Base-by-base conservation (phyloP, 1,284 basidiomycete species). In the Takashimella koratensis region DNA sequence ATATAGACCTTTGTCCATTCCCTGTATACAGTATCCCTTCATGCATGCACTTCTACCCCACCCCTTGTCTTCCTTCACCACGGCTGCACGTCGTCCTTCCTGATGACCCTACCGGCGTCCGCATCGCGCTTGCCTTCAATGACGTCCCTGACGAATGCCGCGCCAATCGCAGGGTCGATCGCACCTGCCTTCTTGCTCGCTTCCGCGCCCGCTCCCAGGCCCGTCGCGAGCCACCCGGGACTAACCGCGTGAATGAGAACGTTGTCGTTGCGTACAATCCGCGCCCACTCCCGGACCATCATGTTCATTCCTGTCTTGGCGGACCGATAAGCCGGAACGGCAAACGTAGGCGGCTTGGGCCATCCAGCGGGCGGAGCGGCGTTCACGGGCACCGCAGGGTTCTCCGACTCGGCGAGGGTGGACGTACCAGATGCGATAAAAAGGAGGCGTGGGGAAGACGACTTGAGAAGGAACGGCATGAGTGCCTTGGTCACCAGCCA, bases 251-350 rank as follows among this genome's bases (percentile, higher is more conserved):
- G 41, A 6, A 59, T 42, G 25, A 51, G 53, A 39, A 59, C 47
- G 3, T 40, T 42, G 41, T 59, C 57, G 16, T 52, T 39, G 5
- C 25, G 23, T 8, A 59, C 25, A 10, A 43, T 41, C 16, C 47
- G 40, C 6, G 19, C 24, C 51, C 51, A 59, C 10, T 57, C 57
- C 19, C 47, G 21, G 21, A 45, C 23, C 47, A 59, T 39, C 57
- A 59, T 59, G 44, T 57, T 57, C 41, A 59, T 20, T 6, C 40
- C 57, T 2, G 47, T 52, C 43, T 59, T 59, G 30, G 44, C 16
- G n/a, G 25, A n/a, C 22, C 52, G 10, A 42, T 60, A 60, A 5
- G 50, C 19, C 16, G 47, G 21, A n/a, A n/a, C n/a, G n/a, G n/a
- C n/a, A n/a, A n/a, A n/a, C n/a, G n/a, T n/a, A n/a, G n/a, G n/a